Evolutionary conservation across 1,284 basidiomycete species (phyloP).

Genomic region (Ceratorhiza oryzae-sativae): DNA sequence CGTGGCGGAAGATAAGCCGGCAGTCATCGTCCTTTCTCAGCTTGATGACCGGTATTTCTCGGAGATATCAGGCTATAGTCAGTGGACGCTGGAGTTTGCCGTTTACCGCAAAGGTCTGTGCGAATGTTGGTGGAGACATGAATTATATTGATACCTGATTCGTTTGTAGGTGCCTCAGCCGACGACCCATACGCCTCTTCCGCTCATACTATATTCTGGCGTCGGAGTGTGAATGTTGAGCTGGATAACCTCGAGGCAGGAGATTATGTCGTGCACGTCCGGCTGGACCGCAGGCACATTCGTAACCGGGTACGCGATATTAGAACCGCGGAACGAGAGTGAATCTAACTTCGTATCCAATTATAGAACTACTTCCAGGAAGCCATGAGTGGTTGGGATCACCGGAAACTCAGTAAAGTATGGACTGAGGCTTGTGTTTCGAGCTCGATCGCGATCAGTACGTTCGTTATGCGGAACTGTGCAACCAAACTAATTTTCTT

Average conservation of each 20-base stretch:
- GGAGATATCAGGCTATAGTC: constrained; percentile 50
- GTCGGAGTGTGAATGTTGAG: constrained; percentile 55
- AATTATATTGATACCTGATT: not conserved
- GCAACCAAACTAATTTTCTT: not conserved
- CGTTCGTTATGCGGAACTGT: not conserved
- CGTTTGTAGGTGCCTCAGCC: not conserved
- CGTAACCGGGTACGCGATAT: constrained; percentile 7
- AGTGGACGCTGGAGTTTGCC: constrained; percentile 58
- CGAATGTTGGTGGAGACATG: not conserved
- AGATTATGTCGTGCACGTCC: constrained; percentile 62
- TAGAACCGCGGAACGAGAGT: no score
- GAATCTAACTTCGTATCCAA: not conserved
- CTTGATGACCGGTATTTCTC: constrained; percentile 58
- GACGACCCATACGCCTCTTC: constrained; percentile 53
- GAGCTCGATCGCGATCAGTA: constrained; percentile 57
- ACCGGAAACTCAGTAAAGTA: constrained; percentile 45
- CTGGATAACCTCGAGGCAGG: constrained; percentile 54
- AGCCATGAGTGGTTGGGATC: constrained; percentile 32
- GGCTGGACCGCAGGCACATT: constrained; percentile 51
- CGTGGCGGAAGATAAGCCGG: constrained; percentile 51
- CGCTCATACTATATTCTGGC: constrained; percentile 47
- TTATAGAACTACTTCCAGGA: constrained; percentile 33
- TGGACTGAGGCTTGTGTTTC: constrained; percentile 55
- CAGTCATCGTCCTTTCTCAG: constrained; percentile 59
- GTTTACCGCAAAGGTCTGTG: constrained; percentile 56